Evolutionary conservation across 2,329 filamentous ascomycete genomes (phyloP), one percentile per base, ranked within the genome.

Genomic region (Fusarium anthophilum): DNA sequence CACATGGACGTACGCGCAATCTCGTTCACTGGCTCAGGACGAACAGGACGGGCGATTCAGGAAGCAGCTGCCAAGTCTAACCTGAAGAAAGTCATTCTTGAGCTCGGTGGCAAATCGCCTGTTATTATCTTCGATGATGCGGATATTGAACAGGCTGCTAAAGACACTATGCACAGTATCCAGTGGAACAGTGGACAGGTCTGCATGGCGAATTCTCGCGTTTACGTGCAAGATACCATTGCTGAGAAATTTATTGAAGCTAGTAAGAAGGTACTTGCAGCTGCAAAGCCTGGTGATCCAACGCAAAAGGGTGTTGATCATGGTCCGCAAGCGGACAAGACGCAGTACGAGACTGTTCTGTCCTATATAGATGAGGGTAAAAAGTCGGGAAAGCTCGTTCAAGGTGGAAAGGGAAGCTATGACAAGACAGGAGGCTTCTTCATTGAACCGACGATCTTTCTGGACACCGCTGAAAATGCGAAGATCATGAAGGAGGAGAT

Each of bases 21-120:
- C 56, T 91, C 91, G 3, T 96, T 96, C 76, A 96, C 94, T 0
- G 94, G 94, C 35, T 93, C 90, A 14, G 92, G 91, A 4, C 86
- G 85, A 5, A 94, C 93, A 1, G 94, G 92, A 3, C 89, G 90
- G 63, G 85, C 91, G 60, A 93, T 96, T 61, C 93, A 94, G 88
- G 92, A 92, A 77, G 87, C 90, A 79, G 92, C 93, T 1, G 87
- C 91, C 9, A 84, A 87, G 4, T 93, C 87, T 10, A 89, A 89
- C 70, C 80, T 91, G 76, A 92, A 92, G 83, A 91, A 91, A 76
- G 87, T 92, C 15, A 89, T 89, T 5, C 85, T 92, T 24, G 91
- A 92, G 81, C 88, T 91, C 2, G 91, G 91, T n/a, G 91, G 91
- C 53, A 93, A 93, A 80, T 90, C 87, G 2, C 91, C 91, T 0